Evolutionary conservation across 805 yeast species (phyloP), one percentile per base, ranked within the genome.

Genomic region (Sugiyamaella chiloensis): DNA sequence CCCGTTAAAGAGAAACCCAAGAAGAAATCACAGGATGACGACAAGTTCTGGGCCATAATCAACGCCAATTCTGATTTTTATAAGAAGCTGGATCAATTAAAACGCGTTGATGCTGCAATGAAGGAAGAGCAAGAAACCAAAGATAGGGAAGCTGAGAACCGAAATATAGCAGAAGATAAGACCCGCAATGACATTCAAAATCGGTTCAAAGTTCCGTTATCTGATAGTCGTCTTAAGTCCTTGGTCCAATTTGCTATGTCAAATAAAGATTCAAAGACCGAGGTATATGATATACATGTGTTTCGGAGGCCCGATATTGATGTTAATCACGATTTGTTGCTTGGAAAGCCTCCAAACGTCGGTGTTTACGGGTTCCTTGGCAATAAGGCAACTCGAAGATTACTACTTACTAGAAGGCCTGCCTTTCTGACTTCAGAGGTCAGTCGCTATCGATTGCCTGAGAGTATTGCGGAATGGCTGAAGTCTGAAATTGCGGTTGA

Each of bases 401-500:
- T 34, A 16, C 14, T 34, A 12, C 37, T 34, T n/a, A n/a, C n/a
- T n/a, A n/a, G n/a, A n/a, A n/a, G n/a, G n/a, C n/a, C n/a, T n/a
- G n/a, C n/a, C n/a, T n/a, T n/a, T n/a, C n/a, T n/a, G n/a, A n/a
- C n/a, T n/a, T n/a, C n/a, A n/a, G n/a, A n/a, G n/a, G n/a, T n/a
- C n/a, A n/a, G n/a, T n/a, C n/a, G n/a, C n/a, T n/a, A n/a, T n/a
- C n/a, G n/a, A n/a, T n/a, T n/a, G n/a, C n/a, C n/a, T n/a, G n/a
- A n/a, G n/a, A n/a, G n/a, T n/a, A n/a, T n/a, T n/a, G n/a, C n/a
- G n/a, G n/a, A n/a, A n/a, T 43, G 46, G 46, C 23, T 43, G 21
- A 21, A 34, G 20, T 16, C n/a, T 5, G 46, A 43, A 20, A 16
- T 43, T 11, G 27, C 23, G 2, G 6, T 23, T 11, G 46, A 43